Percentiles rank a stretch among this genome's conserved stretches.
Conservation (phyloP, 441 rosid genomes). For the Hura crepitans region DNA sequence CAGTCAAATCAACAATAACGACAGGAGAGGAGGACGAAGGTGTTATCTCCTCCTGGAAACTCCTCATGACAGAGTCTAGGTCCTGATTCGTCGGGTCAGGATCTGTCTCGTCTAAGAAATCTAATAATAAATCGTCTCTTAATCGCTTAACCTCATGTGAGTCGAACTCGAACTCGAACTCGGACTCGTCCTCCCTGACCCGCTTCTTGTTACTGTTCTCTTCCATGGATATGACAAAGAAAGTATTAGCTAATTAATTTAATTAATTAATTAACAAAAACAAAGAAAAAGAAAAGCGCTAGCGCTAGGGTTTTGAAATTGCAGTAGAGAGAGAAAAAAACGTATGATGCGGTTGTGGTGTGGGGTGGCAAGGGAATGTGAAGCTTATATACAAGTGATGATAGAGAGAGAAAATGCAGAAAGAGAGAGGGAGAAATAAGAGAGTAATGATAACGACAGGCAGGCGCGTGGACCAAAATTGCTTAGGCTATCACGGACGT, state of each 20-base stretch:
- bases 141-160: conserved; percentile 52
- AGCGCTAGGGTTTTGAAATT: conserved; percentile 9
- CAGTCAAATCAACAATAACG: conserved; percentile 31
- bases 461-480: conserved; percentile 45
- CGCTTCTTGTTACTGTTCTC: conserved; percentile 45
- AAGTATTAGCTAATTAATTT: background rate
- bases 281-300: no score
- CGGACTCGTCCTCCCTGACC: conserved; percentile 36
- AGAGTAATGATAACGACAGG: conserved; percentile 16
- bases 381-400: conserved; percentile 41
- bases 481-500: conserved; percentile 46
- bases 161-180: conserved; percentile 30
- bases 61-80: conserved; percentile 66
- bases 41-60: conserved; percentile 60
- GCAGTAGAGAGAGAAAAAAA: background rate
- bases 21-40: conserved; percentile 19
- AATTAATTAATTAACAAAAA: no score
- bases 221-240: conserved; percentile 26
- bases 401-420: conserved; percentile 26
- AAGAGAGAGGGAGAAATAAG: conserved; percentile 24
- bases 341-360: conserved; percentile 18
- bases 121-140: conserved; percentile 54
- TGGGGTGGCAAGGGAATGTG: conserved; percentile 27
- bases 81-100: conserved; percentile 39
- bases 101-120: conserved; percentile 46